These are phyloP conservation scores for Detonula confervacea DNA, from an alignment of 352 stramenopile genomes.

Conservation along the genomic window DNA sequence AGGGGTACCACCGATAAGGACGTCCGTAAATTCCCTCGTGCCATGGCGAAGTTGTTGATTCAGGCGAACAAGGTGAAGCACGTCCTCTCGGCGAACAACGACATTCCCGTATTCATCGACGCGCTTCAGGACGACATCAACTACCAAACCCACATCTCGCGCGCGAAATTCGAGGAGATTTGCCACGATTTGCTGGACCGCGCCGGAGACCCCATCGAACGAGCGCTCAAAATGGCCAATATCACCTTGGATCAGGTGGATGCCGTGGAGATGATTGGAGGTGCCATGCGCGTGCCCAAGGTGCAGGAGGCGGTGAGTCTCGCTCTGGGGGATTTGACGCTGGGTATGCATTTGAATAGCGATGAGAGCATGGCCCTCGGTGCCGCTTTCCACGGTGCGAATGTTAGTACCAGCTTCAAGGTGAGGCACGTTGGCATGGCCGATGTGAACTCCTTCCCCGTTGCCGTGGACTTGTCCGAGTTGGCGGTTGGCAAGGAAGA, in stretches of 20 bases:
- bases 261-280: constrained; percentile 96
- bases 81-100: constrained; percentile 95
- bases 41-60: constrained; percentile 95
- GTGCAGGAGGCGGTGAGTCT: constrained; percentile 87
- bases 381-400: constrained; percentile 94
- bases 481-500: constrained; percentile 78
- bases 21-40: constrained; percentile 88
- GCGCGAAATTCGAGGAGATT: constrained; percentile 92
- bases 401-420: constrained; percentile 95
- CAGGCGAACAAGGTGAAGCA: constrained; percentile 97
- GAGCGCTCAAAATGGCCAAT: constrained; percentile 89
- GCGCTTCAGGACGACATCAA: constrained; percentile 93
- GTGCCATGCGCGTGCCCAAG: constrained; percentile 94
- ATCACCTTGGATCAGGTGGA: constrained; percentile 92
- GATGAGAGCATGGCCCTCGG: constrained; percentile 97
- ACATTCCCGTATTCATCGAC: constrained; percentile 95
- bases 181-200: constrained; percentile 89
- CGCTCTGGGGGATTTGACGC: constrained; percentile 82
- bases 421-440: constrained; percentile 94
- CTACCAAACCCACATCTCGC: constrained; percentile 91
- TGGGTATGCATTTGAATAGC: constrained; percentile 97
- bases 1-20: constrained; percentile 82
- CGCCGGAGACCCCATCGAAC: constrained; percentile 88
- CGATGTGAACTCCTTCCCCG: constrained; percentile 90
- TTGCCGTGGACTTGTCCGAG: constrained; percentile 89